phyloP scores from a whole-genome alignment of 139 green algal species.

The Chlorella sp. region DNA sequence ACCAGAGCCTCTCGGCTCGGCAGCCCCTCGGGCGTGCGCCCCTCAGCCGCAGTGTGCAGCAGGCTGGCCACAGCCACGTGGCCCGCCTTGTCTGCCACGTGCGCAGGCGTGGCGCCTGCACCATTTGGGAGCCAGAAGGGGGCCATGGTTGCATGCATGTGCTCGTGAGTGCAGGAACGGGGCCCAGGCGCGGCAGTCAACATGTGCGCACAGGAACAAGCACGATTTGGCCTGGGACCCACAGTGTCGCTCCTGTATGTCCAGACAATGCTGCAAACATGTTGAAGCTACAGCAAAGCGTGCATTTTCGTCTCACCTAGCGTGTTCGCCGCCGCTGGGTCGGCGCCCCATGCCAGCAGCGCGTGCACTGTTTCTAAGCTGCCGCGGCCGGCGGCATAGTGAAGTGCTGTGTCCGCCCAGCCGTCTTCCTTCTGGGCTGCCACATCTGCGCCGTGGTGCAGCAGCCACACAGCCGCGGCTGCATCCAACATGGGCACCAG shows the following conservation, averaged over 20 bases:
- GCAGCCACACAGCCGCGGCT: slow-evolving; percentile 6
- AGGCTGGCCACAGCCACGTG: neutral
- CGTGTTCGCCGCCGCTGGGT: neutral
- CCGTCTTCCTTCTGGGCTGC: slow-evolving; percentile 12
- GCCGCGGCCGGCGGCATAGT: slow-evolving; percentile 22
- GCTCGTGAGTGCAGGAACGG: no score
- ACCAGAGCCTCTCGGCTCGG: no score
- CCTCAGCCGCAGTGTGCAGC: neutral
- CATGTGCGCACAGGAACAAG: no score
- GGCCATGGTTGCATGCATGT: no score
- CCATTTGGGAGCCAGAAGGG: no score
- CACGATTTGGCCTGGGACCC: no score
- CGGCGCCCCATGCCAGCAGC: slow-evolving; percentile 29
- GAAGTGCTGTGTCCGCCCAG: slow-evolving; percentile 25
- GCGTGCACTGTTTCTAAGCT: neutral
- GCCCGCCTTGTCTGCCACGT: neutral
- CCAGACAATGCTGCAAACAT: no score
- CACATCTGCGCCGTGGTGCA: slow-evolving; percentile 18
- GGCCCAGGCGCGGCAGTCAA: no score
- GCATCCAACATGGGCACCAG: neutral
- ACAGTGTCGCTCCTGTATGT: no score
- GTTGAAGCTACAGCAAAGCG: no score
- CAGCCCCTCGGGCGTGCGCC: neutral
- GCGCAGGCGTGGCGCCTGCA: neutral
- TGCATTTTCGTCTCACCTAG: neutral